A percentile compares a stretch with the other conserved stretches of the same genome.
phyloP scores from a whole-genome alignment of 1,284 basidiomycete genomes.

The Amylostereum areolatum region DNA sequence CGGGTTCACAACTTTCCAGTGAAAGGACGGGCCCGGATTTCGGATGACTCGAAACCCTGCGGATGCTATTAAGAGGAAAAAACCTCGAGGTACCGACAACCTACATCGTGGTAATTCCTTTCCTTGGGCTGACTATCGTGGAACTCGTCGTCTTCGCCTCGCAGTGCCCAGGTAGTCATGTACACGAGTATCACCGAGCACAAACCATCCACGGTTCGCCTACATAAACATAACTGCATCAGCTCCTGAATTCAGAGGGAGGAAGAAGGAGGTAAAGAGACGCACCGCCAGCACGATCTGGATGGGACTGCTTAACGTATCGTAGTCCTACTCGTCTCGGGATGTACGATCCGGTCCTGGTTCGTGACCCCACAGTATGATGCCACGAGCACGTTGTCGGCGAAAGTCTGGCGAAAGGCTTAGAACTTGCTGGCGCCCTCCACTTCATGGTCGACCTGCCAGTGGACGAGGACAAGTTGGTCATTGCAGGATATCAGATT shows the following conservation, averaged over 20 bases:
- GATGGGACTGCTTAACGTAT: conserved; percentile 91
- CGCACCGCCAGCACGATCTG: conserved; percentile 92
- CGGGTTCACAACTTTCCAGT: too few relatives aligned
- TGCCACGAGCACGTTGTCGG: conserved; percentile 95
- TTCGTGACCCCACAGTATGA: conserved; percentile 94
- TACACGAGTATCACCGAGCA: conserved; percentile 64
- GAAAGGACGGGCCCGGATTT: too few relatives aligned
- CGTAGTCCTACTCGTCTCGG: conserved; percentile 97
- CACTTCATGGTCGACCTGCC: conserved; percentile 96
- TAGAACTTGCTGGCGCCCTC: conserved; percentile 99
- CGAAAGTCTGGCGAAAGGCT: conserved; percentile 97
- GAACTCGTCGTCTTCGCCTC: too few relatives aligned
- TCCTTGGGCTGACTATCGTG: too few relatives aligned
- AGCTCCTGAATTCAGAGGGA: neutral
- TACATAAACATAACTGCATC: conserved; percentile 22
- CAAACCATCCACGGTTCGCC: conserved; percentile 97
- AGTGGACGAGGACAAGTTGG: conserved; percentile 95
- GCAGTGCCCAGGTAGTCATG: too few relatives aligned
- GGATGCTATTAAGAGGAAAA: too few relatives aligned
- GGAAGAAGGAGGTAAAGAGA: conserved; percentile 13
- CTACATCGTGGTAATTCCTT: too few relatives aligned
- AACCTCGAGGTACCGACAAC: too few relatives aligned
- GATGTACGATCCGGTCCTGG: conserved; percentile 96
- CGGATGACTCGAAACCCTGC: too few relatives aligned
- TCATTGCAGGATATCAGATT: conserved; percentile 99